Base-by-base conservation (phyloP, 73 alveolate species). In the Diophrys appendiculata region DNA sequence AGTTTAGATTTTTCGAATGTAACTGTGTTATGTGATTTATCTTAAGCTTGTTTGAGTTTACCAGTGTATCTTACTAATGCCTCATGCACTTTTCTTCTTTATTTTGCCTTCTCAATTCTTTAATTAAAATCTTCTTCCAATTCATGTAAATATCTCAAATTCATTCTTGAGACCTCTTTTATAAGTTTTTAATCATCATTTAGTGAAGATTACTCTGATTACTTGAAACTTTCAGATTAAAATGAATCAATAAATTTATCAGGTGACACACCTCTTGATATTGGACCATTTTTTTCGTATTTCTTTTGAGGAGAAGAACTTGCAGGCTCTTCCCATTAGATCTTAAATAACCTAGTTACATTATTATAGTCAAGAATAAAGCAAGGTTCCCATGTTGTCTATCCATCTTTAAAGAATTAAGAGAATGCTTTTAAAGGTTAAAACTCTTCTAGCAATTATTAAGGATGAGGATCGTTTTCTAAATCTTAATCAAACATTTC, bases 21-120 rank as follows among this genome's bases (percentile, higher is more conserved):
- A n/a, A 77, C 54, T n/a, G 27, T 2, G 13, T 30, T 67, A 14
- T 30, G 2, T 32, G 13, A 5, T 23, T 26, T 24, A n/a, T 76
- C 64, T 25, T 67, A 26, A 3, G 31, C 25, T 33, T 67, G 30
- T n/a, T 32, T 32, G 0, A 77, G 29, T 23, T 77, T 29, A 30
- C 72, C 78, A 0, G 88, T 69, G 67, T 79, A 79, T 79, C 88
- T 79, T 2, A 79, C 81, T 26, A 79, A 26, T 69, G 80, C 73
- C 52, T 79, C 88, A 69, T 79, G 88, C 0, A 54, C 54, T 13
- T 32, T 26, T 72, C 65, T 32, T 69, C 32, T 79, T 54, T 79
- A 80, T 52, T 32, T 33, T 18, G 81, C 80, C 54, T 25, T 23
- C 29, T 34, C 13, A 23, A 79, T 79, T 69, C 88, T 3, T 52